These are phyloP conservation scores for Sarcomyxa edulis DNA, from an alignment of 768 basidiomycete species.

Conservation along the genomic window DNA sequence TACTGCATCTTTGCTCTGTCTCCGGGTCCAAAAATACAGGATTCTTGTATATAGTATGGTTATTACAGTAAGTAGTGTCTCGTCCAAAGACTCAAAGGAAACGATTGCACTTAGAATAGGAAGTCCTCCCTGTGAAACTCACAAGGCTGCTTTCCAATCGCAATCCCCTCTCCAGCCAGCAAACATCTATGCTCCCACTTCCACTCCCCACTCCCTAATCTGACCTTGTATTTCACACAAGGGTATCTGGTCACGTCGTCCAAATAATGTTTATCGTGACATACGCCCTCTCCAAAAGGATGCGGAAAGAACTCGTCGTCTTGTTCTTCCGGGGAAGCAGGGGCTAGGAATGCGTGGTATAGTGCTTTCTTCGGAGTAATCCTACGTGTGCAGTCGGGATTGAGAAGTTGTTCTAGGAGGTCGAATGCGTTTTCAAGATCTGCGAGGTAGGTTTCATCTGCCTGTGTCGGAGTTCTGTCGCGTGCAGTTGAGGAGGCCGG, in stretches of 20 bases:
- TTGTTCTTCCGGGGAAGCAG: constrained; percentile 34
- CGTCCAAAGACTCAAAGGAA: too few species aligned
- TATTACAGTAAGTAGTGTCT: too few species aligned
- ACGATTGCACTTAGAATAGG: too few species aligned
- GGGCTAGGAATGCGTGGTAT: constrained; percentile 75
- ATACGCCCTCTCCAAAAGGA: constrained; percentile 62
- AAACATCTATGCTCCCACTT: constrained; percentile 24
- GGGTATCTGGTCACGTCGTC: constrained; percentile 54
- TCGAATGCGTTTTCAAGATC: constrained; percentile 69
- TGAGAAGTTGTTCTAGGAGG: constrained; percentile 67
- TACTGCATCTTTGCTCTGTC: too few species aligned
- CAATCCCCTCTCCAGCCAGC: constrained; percentile 46
- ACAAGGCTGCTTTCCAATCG: constrained; percentile 56
- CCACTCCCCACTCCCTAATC: constrained; percentile 25
- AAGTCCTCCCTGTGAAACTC: constrained; percentile 51
- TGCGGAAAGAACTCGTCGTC: constrained; percentile 72
- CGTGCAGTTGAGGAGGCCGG: constrained; percentile 10
- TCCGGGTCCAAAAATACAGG: too few species aligned
- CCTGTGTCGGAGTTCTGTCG: too few species aligned
- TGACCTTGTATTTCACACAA: too few species aligned
- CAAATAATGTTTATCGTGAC: constrained; percentile 52
- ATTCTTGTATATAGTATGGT: too few species aligned
- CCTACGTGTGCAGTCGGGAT: constrained; percentile 73
- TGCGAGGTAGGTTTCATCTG: constrained; percentile 36
- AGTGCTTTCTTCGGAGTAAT: constrained; percentile 74